Evolutionary conservation across 441 rosid genomes (phyloP).

Genomic region (Erysimum pusillum): DNA sequence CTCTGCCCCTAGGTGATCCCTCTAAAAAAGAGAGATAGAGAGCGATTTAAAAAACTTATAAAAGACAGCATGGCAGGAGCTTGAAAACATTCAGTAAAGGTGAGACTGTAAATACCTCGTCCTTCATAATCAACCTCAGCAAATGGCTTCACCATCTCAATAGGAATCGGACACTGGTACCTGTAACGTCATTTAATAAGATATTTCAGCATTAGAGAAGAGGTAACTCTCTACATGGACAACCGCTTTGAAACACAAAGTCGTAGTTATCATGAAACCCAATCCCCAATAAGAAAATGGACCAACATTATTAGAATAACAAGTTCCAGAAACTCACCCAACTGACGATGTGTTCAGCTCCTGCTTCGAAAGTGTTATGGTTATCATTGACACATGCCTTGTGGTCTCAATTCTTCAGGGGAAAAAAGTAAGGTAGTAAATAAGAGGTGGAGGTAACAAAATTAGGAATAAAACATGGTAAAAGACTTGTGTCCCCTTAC

Average conservation of each 20-base stretch:
- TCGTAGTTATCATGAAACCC: too few relatives aligned
- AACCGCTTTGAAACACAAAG: too few relatives aligned
- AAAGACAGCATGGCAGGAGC: neutral
- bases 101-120: slow-evolving; percentile 29
- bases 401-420: slow-evolving; percentile 78
- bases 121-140: slow-evolving; percentile 48
- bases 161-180: slow-evolving; percentile 49
- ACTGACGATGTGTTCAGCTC: slow-evolving; percentile 69
- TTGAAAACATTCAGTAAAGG: neutral
- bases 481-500: slow-evolving; percentile 61
- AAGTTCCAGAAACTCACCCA: slow-evolving; percentile 69
- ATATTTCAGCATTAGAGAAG: too few relatives aligned
- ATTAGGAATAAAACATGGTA: too few relatives aligned
- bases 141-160: slow-evolving; percentile 49
- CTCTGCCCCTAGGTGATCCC: slow-evolving; percentile 55
- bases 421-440: too few relatives aligned
- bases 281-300: too few relatives aligned
- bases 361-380: slow-evolving; percentile 66
- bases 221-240: too few relatives aligned
- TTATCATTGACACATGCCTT: slow-evolving; percentile 76
- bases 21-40: slow-evolving; percentile 53
- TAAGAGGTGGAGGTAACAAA: too few relatives aligned
- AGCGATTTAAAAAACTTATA: neutral
- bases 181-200: slow-evolving; percentile 44
- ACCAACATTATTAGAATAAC: too few relatives aligned